These are phyloP conservation scores for Herpetospermum pedunculosum DNA, from an alignment of 306 rosid species.

Conservation along the genomic window DNA sequence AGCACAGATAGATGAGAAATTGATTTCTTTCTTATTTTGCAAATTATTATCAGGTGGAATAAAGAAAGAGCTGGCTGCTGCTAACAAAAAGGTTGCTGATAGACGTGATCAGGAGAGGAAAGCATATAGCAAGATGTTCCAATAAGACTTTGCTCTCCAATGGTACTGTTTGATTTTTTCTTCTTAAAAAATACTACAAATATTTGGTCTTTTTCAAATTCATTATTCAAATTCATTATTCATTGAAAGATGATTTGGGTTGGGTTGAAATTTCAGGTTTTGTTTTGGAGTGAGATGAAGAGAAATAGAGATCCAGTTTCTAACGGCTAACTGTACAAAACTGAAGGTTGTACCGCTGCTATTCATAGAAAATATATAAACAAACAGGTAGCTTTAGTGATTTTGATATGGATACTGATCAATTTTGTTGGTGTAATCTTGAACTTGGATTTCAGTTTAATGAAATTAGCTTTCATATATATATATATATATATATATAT, in stretches of 20 bases:
- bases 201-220: too few relatives aligned
- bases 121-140: constrained; percentile 81
- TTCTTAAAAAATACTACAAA: background rate
- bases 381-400: background rate
- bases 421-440: background rate
- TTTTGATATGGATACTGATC: background rate
- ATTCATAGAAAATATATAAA: background rate
- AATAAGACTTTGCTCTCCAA: constrained; percentile 20
- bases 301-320: background rate
- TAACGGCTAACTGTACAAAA: background rate
- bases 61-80: constrained; percentile 66
- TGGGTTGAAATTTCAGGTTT: background rate
- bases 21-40: background rate
- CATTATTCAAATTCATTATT: too few relatives aligned
- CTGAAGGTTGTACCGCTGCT: background rate
- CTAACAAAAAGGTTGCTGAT: constrained; percentile 63
- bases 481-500: too few relatives aligned
- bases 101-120: constrained; percentile 62
- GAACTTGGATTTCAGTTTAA: background rate
- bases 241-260: too few relatives aligned
- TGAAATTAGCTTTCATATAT: background rate
- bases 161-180: constrained; percentile 17
- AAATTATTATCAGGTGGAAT: constrained; percentile 54
- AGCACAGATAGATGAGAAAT: too few relatives aligned
- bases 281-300: background rate